Conservation (phyloP, 169 alveolate genomes). For the Eimeria maxima region DNA sequence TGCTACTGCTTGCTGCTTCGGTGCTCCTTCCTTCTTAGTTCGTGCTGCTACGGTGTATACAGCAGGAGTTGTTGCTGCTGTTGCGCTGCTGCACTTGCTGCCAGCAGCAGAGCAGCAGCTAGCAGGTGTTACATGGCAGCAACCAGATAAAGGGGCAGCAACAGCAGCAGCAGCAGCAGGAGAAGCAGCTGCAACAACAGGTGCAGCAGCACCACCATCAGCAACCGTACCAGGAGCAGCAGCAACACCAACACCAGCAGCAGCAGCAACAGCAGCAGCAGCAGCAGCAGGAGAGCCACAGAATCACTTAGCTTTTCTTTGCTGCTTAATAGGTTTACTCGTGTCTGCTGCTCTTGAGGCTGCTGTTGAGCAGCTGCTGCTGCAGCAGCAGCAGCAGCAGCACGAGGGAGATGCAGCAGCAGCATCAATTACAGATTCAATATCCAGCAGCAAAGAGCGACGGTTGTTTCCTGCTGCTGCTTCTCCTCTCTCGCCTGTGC, state of each 20-base stretch:
- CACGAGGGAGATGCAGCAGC: neutral
- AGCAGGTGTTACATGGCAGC: neutral
- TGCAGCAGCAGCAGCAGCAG: slow-evolving; percentile 39
- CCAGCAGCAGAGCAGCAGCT: slow-evolving; percentile 78
- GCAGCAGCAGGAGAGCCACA: neutral
- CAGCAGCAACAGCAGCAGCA: neutral
- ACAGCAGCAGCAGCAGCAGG: too few relatives aligned
- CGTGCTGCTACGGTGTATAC: slow-evolving; percentile 55
- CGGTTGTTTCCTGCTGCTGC: neutral
- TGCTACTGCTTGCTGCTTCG: slow-evolving; percentile 37
- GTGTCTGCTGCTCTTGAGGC: slow-evolving; percentile 74
- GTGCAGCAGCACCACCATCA: too few relatives aligned
- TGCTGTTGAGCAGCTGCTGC: slow-evolving; percentile 61
- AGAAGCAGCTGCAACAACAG: too few relatives aligned
- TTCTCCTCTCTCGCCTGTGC: neutral
- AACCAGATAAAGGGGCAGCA: too few relatives aligned
- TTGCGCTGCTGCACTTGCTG: slow-evolving; percentile 65
- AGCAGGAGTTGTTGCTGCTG: slow-evolving; percentile 35
- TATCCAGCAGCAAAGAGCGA: slow-evolving; percentile 12
- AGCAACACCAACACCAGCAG: too few relatives aligned
- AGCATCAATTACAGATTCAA: neutral
- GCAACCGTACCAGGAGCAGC: too few relatives aligned
- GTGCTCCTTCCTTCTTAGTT: slow-evolving; percentile 18
- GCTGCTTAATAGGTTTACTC: slow-evolving; percentile 71
- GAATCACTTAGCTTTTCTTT: slow-evolving; percentile 35